Evolutionary conservation across 352 stramenopile genomes (phyloP), one percentile per base, ranked within the genome.

Genomic region (Globisporangium splendens): DNA sequence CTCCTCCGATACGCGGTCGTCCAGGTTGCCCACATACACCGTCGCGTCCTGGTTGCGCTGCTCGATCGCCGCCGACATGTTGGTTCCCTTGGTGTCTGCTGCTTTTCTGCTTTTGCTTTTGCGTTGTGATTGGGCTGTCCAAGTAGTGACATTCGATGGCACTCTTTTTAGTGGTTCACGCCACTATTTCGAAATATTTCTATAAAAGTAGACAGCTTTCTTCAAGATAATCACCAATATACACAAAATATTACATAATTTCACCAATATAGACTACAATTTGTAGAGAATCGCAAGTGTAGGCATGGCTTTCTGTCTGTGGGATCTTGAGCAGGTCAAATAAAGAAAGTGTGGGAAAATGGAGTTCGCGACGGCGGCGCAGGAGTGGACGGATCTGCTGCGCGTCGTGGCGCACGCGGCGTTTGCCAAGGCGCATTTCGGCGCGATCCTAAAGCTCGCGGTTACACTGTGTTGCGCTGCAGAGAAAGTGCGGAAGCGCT

Each of bases 1-100:
- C 69, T 98, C 96, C 66, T 99, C 97, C 17, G 75, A 92, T 61
- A 98, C 95, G 50, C 83, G 73, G 50, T 97, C 79, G 73, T 99
- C 97, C 50, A 99, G 75, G 73, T 99, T 99, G 56, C 97, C 97
- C 38, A 99, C 96, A 68, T 99, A 99, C 61, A 97, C 86, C 0
- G 97, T 99, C 43, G 98, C 97, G 79, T 99, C 97, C 65, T 96
- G 83, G 71, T 96, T 96, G 65, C 83, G 86, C 74, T 96, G 86
- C 67, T 94, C 86, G 68, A 94, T 91, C 35, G 81, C 80, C 15
- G 82, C 79, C 65, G 86, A 94, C 83, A 91, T 89, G 72, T 42
- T 41, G 12, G 24, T 44, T n/a, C 24, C 46, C 38, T 43, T 43
- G 38, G 13, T 44, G n/a, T n/a, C n/a, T n/a, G n/a, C n/a, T n/a